Conservation (phyloP, 371 early-diverging fungal genomes). For the Mortierella sp. region DNA sequence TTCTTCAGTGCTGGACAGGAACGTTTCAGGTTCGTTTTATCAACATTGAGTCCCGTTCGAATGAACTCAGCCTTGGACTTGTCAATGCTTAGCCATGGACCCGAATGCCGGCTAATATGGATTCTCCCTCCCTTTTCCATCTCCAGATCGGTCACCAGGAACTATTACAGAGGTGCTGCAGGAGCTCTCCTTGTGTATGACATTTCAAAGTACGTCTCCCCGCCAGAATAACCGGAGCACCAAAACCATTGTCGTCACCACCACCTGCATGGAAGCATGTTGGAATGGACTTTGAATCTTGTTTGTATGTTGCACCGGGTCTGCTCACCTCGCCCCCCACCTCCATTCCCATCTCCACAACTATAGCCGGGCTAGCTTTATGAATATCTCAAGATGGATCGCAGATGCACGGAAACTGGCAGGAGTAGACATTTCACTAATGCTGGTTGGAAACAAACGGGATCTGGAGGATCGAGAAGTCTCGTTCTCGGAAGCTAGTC, state of each 20-base stretch:
- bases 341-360: not conserved
- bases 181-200: conserved; percentile 77
- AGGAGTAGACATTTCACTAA: conserved; percentile 73
- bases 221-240: no score
- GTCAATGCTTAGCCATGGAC: no score
- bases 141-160: conserved; percentile 77
- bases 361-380: conserved; percentile 66
- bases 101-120: not conserved
- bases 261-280: no score
- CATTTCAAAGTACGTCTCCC: conserved; percentile 69
- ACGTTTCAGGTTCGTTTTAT: conserved; percentile 68
- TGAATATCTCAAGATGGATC: conserved; percentile 69
- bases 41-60: no score
- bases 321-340: no score
- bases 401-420: conserved; percentile 71
- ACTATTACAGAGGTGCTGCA: conserved; percentile 76
- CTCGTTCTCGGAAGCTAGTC: conserved; percentile 71
- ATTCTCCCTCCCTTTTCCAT: not conserved
- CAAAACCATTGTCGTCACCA: no score
- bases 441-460: conserved; percentile 80
- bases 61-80: no score
- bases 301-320: no score
- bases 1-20: conserved; percentile 87
- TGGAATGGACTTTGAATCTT: conserved; percentile 37
- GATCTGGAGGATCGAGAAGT: conserved; percentile 75